Conservation (phyloP, 2,329 filamentous ascomycete genomes). For the Venturia effusa region DNA sequence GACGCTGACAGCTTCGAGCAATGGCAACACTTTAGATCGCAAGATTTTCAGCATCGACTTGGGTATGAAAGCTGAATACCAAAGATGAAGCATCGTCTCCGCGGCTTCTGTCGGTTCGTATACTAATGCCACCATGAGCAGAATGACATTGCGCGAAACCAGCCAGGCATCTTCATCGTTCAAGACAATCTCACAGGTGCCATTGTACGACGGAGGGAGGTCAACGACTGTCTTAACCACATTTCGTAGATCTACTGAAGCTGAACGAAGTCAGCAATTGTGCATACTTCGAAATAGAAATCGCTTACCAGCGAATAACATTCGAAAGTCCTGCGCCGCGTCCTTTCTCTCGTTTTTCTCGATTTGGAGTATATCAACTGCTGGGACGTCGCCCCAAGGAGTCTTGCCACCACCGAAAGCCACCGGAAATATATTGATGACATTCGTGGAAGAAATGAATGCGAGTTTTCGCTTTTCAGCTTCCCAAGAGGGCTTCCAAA, state of each 20-base stretch:
- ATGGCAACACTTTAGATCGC: constrained; percentile 17
- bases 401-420: constrained; percentile 19
- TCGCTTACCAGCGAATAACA: constrained; percentile 28
- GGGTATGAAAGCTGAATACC: constrained; percentile 34
- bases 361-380: constrained; percentile 28
- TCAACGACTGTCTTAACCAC: constrained; percentile 29
- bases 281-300: too few species aligned
- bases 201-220: constrained; percentile 22
- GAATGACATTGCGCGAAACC: constrained; percentile 29
- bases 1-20: constrained; percentile 24
- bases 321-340: constrained; percentile 15
- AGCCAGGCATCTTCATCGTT: constrained; percentile 32
- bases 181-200: constrained; percentile 20
- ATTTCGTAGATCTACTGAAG: constrained; percentile 36
- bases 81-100: constrained; percentile 32
- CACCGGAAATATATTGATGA: not conserved
- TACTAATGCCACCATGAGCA: constrained; percentile 27
- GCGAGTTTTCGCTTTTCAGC: constrained; percentile 16
- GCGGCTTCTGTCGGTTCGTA: constrained; percentile 16
- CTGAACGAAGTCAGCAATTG: constrained; percentile 18
- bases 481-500: constrained; percentile 23
- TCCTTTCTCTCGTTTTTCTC: constrained; percentile 20
- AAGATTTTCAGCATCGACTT: constrained; percentile 17
- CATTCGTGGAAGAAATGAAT: constrained; percentile 16
- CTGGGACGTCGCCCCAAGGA: constrained; percentile 33